Conservation (phyloP, 192 early-diverging fungal species). For the Entomortierella chlamydospora region DNA sequence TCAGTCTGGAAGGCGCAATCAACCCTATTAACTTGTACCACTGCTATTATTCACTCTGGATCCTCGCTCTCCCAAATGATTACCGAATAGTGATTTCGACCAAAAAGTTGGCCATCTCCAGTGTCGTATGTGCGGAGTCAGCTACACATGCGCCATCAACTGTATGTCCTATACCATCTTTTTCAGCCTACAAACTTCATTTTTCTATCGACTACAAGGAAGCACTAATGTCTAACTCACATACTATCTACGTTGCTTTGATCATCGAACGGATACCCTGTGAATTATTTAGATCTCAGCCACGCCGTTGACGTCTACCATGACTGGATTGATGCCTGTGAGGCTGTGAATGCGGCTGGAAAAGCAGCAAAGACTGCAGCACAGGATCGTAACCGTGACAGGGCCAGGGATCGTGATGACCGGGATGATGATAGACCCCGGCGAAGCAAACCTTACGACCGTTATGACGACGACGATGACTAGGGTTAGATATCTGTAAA, state of each 20-base stretch:
- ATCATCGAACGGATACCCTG: no score
- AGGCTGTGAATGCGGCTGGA: constrained; percentile 60
- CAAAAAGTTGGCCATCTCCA: constrained; percentile 80
- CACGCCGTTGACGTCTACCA: constrained; percentile 93
- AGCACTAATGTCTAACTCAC: no score
- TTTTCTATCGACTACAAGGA: no score
- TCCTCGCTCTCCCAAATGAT: background rate
- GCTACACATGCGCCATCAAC: constrained; percentile 79
- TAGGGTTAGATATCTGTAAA: background rate
- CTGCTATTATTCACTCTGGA: no score
- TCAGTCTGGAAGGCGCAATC: background rate
- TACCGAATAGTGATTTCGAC: constrained; percentile 63
- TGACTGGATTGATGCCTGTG: constrained; percentile 94
- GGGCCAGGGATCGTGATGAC: constrained; percentile 26
- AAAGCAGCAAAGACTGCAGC: constrained; percentile 43
- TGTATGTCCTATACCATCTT: no score
- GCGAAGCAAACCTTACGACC: constrained; percentile 48
- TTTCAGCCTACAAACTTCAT: no score
- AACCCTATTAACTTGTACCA: background rate
- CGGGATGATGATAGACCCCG: constrained; percentile 23
- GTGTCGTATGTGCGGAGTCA: constrained; percentile 84
- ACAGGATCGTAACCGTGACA: constrained; percentile 35
- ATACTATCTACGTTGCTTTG: no score
- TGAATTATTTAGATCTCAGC: constrained; percentile 65
- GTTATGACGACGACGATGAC: constrained; percentile 34